phyloP scores from a whole-genome alignment of 2,329 filamentous ascomycete genomes.

The Tolypocladium tropicale region DNA sequence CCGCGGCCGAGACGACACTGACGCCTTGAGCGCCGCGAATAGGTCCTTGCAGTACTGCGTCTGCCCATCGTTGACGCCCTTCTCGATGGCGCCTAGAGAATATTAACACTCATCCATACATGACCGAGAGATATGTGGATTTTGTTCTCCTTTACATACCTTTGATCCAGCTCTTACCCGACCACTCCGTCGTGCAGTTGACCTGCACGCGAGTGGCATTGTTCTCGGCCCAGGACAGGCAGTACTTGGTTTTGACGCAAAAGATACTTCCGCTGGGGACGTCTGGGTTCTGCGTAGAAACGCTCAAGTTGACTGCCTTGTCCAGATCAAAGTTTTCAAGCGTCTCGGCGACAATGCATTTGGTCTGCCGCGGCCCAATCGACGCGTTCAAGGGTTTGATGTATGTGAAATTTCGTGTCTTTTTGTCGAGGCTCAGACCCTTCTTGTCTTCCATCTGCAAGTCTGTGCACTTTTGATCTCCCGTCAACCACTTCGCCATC shows the following conservation, averaged over 20 bases:
- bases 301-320: slow-evolving; percentile 71
- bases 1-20: slow-evolving; percentile 56
- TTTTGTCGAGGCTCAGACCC: slow-evolving; percentile 65
- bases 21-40: slow-evolving; percentile 61
- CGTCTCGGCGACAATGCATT: slow-evolving; percentile 79
- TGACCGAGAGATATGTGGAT: neutral
- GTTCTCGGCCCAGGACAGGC: slow-evolving; percentile 81
- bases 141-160: slow-evolving; percentile 48
- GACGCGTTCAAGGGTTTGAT: slow-evolving; percentile 80
- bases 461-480: slow-evolving; percentile 85
- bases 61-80: slow-evolving; percentile 87
- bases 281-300: slow-evolving; percentile 83
- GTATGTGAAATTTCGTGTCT: slow-evolving; percentile 67
- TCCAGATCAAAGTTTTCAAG: slow-evolving; percentile 82
- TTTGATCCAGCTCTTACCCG: slow-evolving; percentile 95
- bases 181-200: slow-evolving; percentile 91
- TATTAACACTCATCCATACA: neutral
- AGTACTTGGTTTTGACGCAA: slow-evolving; percentile 85
- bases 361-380: slow-evolving; percentile 89
- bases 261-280: slow-evolving; percentile 93
- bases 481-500: slow-evolving; percentile 77
- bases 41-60: slow-evolving; percentile 72
- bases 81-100: slow-evolving; percentile 76
- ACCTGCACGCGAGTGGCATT: slow-evolving; percentile 79
- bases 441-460: slow-evolving; percentile 78